A percentile compares a stretch with the other conserved stretches of the same genome.
phyloP scores from a whole-genome alignment of 805 yeast species.

The Yueomyces sp. region DNA sequence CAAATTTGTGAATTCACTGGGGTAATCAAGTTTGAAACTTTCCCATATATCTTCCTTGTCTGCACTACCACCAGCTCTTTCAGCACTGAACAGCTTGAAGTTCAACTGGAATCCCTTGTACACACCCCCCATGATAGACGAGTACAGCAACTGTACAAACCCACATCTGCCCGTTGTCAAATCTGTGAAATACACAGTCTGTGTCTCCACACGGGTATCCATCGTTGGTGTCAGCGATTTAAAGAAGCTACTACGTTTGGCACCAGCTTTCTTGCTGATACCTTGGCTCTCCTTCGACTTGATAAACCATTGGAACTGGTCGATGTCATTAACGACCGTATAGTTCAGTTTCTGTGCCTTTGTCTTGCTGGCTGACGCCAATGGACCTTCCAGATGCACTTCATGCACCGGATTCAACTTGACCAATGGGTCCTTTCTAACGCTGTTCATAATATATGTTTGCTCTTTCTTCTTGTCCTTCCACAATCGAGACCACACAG shows the following conservation, averaged over 20 bases:
- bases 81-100: conserved; percentile 27
- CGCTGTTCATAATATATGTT: not conserved
- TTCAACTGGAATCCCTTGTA: conserved; percentile 42
- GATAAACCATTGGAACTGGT: conserved; percentile 3
- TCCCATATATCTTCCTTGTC: conserved; percentile 32
- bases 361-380: not conserved
- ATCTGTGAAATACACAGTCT: conserved; percentile 40
- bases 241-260: not conserved
- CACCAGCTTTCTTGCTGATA: not conserved
- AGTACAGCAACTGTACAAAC: conserved; percentile 39
- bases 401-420: not conserved
- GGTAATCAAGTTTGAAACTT: conserved; percentile 28
- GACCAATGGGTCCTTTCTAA: not conserved
- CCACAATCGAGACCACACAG: no score
- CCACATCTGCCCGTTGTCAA: conserved; percentile 30
- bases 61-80: conserved; percentile 4
- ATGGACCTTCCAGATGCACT: not conserved
- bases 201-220: conserved; percentile 36
- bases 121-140: conserved; percentile 36
- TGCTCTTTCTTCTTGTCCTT: no score
- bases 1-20: conserved; percentile 8
- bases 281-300: not conserved
- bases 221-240: conserved; percentile 1
- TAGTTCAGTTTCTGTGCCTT: not conserved
- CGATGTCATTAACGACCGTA: not conserved